Conservation (phyloP, 805 yeast genomes). For the Candida nanaspora region DNA sequence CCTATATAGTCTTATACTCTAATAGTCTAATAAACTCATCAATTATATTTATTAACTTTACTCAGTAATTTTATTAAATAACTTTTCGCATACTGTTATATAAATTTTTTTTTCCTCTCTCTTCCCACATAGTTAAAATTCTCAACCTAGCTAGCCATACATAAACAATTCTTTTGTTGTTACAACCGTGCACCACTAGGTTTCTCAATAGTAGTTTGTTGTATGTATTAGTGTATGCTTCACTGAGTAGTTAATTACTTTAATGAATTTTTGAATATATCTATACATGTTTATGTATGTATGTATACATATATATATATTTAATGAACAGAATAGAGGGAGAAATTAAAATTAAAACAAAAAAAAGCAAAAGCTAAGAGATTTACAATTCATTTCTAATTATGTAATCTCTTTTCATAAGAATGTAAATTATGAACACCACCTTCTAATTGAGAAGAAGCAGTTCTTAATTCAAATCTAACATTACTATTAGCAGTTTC, state of each 20-base stretch:
- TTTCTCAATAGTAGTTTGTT: not conserved
- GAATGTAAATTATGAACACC: slow-evolving; percentile 96
- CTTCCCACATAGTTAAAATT: too few species aligned
- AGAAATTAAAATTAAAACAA: too few species aligned
- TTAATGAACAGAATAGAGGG: not conserved
- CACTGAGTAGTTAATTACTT: too few species aligned
- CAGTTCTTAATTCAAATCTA: slow-evolving; percentile 96
- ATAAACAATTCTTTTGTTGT: too few species aligned
- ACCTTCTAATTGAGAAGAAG: slow-evolving; percentile 98
- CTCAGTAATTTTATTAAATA: not conserved
- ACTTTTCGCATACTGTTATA: not conserved
- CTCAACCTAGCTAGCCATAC: too few species aligned
- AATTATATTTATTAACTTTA: not conserved
- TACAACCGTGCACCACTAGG: not conserved
- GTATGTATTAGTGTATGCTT: too few species aligned
- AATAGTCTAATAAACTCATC: slow-evolving; percentile 2
- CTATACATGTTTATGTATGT: too few species aligned
- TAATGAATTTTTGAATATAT: too few species aligned
- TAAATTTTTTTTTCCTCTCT: too few species aligned
- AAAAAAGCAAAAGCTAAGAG: too few species aligned
- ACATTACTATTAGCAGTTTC: slow-evolving; percentile 61
- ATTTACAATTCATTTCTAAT: slow-evolving; percentile 30
- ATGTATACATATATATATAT: too few species aligned
- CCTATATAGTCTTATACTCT: not conserved
- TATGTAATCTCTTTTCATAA: slow-evolving; percentile 94